Evolutionary conservation across 2,329 filamentous ascomycete species (phyloP).

Genomic region (Coleophoma crateriformis): DNA sequence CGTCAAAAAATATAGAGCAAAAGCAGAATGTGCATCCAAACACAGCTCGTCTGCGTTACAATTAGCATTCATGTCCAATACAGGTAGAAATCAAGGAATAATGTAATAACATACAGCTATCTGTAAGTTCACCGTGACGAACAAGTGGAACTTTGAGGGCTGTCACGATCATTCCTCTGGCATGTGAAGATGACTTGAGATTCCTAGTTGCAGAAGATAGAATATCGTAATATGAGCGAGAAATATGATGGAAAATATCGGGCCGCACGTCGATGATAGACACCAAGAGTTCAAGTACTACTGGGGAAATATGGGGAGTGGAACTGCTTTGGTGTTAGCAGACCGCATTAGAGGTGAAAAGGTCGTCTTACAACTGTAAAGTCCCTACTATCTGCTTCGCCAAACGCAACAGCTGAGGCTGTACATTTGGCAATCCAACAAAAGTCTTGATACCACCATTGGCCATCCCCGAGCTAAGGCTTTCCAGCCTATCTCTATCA

Average conservation of each 20-base stretch:
- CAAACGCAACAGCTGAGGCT: conserved; percentile 15
- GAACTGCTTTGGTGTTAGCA: conserved; percentile 13
- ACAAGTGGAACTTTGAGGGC: conserved; percentile 20
- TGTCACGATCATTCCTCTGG: conserved; percentile 9
- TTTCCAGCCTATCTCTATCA: conserved; percentile 42
- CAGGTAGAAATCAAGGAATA: too few relatives aligned
- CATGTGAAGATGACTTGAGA: too few relatives aligned
- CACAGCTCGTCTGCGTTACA: conserved; percentile 8
- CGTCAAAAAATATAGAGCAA: conserved; percentile 24
- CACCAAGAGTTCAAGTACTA: conserved; percentile 19
- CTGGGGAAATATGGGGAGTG: conserved; percentile 8
- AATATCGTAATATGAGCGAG: conserved; percentile 21
- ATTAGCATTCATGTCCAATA: background rate
- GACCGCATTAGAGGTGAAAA: background rate
- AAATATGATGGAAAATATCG: conserved; percentile 16
- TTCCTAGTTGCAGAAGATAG: conserved; percentile 11
- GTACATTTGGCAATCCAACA: conserved; percentile 14
- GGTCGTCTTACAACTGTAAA: conserved; percentile 17
- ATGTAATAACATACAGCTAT: conserved; percentile 5
- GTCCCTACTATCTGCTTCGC: conserved; percentile 17
- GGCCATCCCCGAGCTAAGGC: conserved; percentile 28
- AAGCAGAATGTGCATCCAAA: conserved; percentile 19
- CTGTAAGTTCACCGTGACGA: conserved; percentile 4
- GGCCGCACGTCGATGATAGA: conserved; percentile 14
- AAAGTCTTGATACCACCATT: conserved; percentile 30